Evolutionary conservation across 306 rosid species (phyloP), one percentile per base, ranked within the genome.

Genomic region (Corylus heterophylla): DNA sequence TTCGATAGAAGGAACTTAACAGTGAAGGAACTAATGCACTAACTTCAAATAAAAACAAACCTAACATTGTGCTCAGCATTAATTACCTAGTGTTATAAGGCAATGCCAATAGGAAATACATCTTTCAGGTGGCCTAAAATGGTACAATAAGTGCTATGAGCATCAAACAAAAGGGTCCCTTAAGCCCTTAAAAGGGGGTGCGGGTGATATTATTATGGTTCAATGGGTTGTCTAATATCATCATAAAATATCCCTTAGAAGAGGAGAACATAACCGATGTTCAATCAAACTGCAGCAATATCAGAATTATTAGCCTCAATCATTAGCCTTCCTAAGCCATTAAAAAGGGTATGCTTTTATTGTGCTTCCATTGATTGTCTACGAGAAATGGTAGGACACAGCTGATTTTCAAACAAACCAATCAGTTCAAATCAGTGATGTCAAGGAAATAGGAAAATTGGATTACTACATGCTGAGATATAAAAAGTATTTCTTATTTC

Each of bases 1-100:
- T 75, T 12, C 77, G 48, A 37, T 69, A 78, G 75, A 77, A 62
- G 17, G 75, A 56, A 62, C 25, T 76, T 39, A 71, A 35, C 54
- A 73, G 63, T 62, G 58, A 78, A 66, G 27, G 76, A 75, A 35
- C 54, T 18, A 52, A 25, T n/a, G 70, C 76, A 72, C 59, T 54
- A 58, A 47, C 29, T 8, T 20, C 42, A 54, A 75, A 71, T 59
- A 58, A 68, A 12, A 27, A 35, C n/a, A 74, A 10, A 31, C 18
- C 70, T 67, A 69, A 50, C 62, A 48, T 14, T 51, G 31, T 73
- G 39, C 25, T 37, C 8, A 44, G 51, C 66, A 68, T 58, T 27
- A 59, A 42, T 59, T 61, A n/a, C 22, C 74, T 12, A 29, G 56
- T 58, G 12, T 58, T 29, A 58, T 11, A 58, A 58, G 48, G 47